Evolutionary conservation across 768 basidiomycete species (phyloP).

Genomic region (Tremella mesenterica): DNA sequence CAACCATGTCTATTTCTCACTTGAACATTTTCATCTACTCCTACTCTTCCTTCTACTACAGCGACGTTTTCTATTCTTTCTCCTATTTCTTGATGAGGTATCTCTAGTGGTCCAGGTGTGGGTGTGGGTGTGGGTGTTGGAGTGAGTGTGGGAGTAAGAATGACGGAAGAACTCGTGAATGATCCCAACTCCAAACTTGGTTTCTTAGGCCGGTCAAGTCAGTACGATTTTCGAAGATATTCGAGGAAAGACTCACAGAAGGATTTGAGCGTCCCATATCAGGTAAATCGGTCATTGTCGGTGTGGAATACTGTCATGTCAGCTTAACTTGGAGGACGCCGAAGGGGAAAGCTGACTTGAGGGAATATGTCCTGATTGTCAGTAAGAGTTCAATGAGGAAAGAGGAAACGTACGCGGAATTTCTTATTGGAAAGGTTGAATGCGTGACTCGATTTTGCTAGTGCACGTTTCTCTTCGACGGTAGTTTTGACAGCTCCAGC

Average conservation of each 20-base stretch:
- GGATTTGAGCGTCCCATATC: constrained; percentile 64
- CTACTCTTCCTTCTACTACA: neutral
- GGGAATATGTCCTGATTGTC: constrained; percentile 62
- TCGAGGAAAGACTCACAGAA: constrained; percentile 20
- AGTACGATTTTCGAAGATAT: constrained; percentile 1
- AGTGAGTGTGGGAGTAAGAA: neutral
- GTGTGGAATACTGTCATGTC: constrained; percentile 58
- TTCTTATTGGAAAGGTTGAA: constrained; percentile 74
- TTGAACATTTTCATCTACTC: neutral
- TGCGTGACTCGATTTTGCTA: constrained; percentile 69
- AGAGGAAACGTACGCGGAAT: constrained; percentile 50
- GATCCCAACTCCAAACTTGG: neutral
- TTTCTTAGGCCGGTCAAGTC: constrained; percentile 4
- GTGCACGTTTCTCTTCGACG: constrained; percentile 64
- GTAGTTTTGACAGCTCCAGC: constrained; percentile 80
- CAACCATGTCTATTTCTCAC: constrained; percentile 9
- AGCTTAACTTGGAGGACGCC: neutral
- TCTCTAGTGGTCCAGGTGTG: constrained; percentile 1
- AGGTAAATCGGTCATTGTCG: constrained; percentile 63
- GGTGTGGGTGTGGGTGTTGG: neutral
- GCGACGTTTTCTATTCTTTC: no score
- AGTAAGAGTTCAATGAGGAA: neutral
- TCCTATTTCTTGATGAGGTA: no score
- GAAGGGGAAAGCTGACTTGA: constrained; percentile 53
- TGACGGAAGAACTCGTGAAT: neutral